Percentiles rank a stretch among this genome's conserved stretches.
Conservation (phyloP, 805 yeast species). For the Spathaspora gorwiae region DNA sequence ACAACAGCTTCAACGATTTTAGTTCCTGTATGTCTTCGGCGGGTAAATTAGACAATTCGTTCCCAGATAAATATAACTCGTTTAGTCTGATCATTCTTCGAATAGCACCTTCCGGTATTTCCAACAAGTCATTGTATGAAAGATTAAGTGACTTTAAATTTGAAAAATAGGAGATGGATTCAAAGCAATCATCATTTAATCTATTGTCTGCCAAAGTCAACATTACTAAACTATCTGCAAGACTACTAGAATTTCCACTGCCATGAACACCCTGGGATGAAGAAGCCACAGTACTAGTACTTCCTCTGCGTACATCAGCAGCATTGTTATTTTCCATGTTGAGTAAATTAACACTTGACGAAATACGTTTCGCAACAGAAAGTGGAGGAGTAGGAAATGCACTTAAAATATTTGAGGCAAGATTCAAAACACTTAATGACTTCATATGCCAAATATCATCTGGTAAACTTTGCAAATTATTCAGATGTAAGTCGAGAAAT, state of each 20-base stretch:
- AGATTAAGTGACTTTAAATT: constrained; percentile 64
- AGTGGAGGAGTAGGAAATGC: constrained; percentile 52
- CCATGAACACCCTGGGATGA: constrained; percentile 4
- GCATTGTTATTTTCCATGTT: not conserved
- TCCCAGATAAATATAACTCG: constrained; percentile 79
- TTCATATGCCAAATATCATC: constrained; percentile 61
- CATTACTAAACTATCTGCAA: constrained; percentile 49
- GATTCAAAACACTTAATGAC: constrained; percentile 56
- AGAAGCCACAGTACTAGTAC: constrained; percentile 1
- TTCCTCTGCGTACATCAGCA: not conserved
- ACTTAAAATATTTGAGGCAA: constrained; percentile 68
- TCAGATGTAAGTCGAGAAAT: constrained; percentile 75
- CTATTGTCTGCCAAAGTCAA: constrained; percentile 80
- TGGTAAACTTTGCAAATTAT: constrained; percentile 69
- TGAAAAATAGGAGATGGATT: constrained; percentile 53
- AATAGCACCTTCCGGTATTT: constrained; percentile 73
- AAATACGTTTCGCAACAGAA: constrained; percentile 26
- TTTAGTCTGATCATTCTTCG: constrained; percentile 51
- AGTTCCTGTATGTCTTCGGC: constrained; percentile 77
- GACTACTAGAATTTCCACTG: not conserved
- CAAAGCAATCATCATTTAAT: constrained; percentile 71
- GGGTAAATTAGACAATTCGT: constrained; percentile 70
- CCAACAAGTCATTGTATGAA: constrained; percentile 79
- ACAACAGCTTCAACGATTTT: constrained; percentile 53
- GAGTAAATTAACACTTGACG: constrained; percentile 12